phyloP scores from a whole-genome alignment of 805 yeast species.

The Kodamaea nitidulidarum region DNA sequence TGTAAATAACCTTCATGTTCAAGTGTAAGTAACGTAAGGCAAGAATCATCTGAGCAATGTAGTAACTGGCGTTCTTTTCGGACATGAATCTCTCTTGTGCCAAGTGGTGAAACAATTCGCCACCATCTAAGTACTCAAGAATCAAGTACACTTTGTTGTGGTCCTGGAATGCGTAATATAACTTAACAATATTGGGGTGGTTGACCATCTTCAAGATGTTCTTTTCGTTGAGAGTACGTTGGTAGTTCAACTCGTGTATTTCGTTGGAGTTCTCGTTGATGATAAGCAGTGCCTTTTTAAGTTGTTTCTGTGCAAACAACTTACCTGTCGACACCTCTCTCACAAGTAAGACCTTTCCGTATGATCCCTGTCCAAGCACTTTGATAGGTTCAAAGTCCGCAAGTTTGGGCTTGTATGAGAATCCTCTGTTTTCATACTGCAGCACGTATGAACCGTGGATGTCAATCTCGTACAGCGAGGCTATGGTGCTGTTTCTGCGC shows the following conservation, averaged over 20 bases:
- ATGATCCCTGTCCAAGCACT: constrained; percentile 42
- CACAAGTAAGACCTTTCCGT: constrained; percentile 42
- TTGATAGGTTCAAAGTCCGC: constrained; percentile 40
- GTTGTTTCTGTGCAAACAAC: constrained; percentile 42
- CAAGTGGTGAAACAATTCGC: constrained; percentile 43
- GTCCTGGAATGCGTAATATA: constrained; percentile 44
- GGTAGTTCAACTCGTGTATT: constrained; percentile 29
- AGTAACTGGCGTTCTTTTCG: constrained; percentile 38
- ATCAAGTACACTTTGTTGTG: constrained; percentile 39
- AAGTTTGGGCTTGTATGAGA: constrained; percentile 23
- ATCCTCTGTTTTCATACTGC: constrained; percentile 15
- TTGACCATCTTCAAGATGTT: constrained; percentile 38
- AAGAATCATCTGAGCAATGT: constrained; percentile 40
- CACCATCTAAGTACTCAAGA: constrained; percentile 44
- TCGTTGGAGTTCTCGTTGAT: constrained; percentile 31
- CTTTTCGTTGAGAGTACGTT: constrained; percentile 39
- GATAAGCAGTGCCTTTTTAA: constrained; percentile 34
- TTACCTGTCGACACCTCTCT: constrained; percentile 35
- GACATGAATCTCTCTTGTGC: constrained; percentile 21
- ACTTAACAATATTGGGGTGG: constrained; percentile 43
- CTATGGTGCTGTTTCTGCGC: constrained; percentile 22
- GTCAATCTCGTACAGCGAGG: constrained; percentile 35
- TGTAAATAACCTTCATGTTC: constrained; percentile 36
- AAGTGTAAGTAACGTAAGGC: constrained; percentile 38
- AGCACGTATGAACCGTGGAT: constrained; percentile 30